Evolutionary conservation across 2,329 filamentous ascomycete genomes (phyloP), one percentile per base, ranked within the genome.

Genomic region (Pseudogymnoascus pannorum): DNA sequence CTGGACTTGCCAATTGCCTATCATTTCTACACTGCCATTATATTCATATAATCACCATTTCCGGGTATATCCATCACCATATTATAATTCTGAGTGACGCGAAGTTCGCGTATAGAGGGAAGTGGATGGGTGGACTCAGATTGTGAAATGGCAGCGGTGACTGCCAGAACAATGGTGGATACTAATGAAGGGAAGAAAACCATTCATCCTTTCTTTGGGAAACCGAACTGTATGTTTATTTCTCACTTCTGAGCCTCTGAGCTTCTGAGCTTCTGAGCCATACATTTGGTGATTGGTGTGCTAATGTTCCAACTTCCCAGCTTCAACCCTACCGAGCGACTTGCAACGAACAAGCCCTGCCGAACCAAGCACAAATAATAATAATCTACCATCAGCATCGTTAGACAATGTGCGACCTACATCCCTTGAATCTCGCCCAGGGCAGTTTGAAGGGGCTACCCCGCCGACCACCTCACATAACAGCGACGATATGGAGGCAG

Each of bases 151-250:
- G 69, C 70, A 65, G 67, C 67, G 33, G 61, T 72, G 51, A 62
- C 68, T 33, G 63, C 66, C 40, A 67, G 64, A 66, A 68, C 64
- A 38, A 68, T 71, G 68, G 68, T 66, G 63, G 67, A 68, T 61
- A 58, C 68, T 58, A 67, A 68, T 60, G 65, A 71, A 40, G 65
- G 66, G 31, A 62, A 60, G 40, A 72, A 66, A 57, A 60, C 60
- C 38, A 58, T 73, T 18, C 70, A 69, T 64, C 68, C 71, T 48
- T 65, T 72, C 11, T 72, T 72, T 57, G 64, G 69, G n/a, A 72
- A 68, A 42, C 57, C 64, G 18, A 60, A 66, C 16, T 67, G 70
- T 72, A 69, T 57, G 69, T 65, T 26, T 61, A 31, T 26, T 54
- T 18, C 44, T 54, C 16, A 54, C 16, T 31, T 18, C 9, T 8